These are phyloP conservation scores for Ogataea kodamae DNA, from an alignment of 805 yeast genomes.

Conservation along the genomic window DNA sequence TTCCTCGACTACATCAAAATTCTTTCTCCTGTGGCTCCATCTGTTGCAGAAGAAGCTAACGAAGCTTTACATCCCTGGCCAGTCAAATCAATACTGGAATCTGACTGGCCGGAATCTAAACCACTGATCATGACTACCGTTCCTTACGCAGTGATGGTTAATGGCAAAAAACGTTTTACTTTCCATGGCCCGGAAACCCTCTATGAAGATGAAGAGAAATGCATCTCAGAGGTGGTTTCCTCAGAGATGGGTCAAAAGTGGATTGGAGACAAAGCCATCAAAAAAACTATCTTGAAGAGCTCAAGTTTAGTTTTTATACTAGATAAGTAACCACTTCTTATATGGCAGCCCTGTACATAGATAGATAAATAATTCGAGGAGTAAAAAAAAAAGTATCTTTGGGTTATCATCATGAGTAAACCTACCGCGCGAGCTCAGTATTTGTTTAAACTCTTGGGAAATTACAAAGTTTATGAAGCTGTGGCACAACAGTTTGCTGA, in stretches of 20 bases:
- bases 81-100: conserved; percentile 44
- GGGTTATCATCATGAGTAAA: conserved; percentile 1
- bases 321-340: conserved; percentile 8
- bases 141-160: conserved; percentile 59
- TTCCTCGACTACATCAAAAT: conserved; percentile 54
- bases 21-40: conserved; percentile 80
- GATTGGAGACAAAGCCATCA: conserved; percentile 40
- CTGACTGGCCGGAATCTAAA: conserved; percentile 63
- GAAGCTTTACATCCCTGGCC: conserved; percentile 38
- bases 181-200: conserved; percentile 35
- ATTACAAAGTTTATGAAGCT: conserved; percentile 28
- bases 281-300: conserved; percentile 52
- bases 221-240: conserved; percentile 36
- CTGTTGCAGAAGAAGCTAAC: conserved; percentile 80
- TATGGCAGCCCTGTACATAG: conserved; percentile 12
- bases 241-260: conserved; percentile 40
- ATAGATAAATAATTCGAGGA: conserved; percentile 1
- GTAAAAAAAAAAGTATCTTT: conserved; percentile 1
- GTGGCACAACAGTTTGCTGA: conserved; percentile 26
- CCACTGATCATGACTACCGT: conserved; percentile 35
- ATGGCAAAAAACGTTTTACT: conserved; percentile 64
- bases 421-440: conserved; percentile 1
- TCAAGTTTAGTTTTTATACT: conserved; percentile 26
- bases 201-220: conserved; percentile 32
- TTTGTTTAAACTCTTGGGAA: conserved; percentile 16